phyloP scores from a whole-genome alignment of 306 rosid species.

The Styphnolobium japonicum region DNA sequence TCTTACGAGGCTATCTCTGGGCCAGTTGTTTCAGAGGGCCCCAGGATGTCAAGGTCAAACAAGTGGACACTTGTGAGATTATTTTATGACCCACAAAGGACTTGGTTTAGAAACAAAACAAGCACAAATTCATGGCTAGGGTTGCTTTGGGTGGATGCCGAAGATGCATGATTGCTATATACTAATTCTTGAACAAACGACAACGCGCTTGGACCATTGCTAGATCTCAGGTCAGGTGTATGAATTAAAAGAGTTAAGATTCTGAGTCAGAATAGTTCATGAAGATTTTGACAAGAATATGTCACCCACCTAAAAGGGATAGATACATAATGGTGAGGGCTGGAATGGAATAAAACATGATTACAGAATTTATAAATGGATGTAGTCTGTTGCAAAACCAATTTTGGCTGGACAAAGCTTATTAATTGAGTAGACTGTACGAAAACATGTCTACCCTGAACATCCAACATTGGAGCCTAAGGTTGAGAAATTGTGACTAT shows the following conservation, averaged over 20 bases:
- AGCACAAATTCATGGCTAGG: slow-evolving; percentile 12
- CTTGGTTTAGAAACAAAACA: neutral
- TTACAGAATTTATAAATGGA: neutral
- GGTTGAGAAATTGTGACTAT: neutral
- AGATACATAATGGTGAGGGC: neutral
- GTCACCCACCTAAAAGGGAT: neutral
- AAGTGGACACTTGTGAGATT: slow-evolving; percentile 24
- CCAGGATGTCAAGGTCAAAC: slow-evolving; percentile 28
- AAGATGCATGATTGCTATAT: neutral
- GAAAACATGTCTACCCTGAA: neutral
- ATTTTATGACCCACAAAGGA: neutral
- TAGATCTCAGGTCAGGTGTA: neutral
- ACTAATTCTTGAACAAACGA: neutral
- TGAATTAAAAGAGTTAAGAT: neutral
- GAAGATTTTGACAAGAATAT: slow-evolving; percentile 13
- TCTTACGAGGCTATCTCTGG: slow-evolving; percentile 12
- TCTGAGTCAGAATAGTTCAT: slow-evolving; percentile 1
- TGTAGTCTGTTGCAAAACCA: neutral
- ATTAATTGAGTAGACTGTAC: neutral
- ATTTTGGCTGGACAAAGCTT: neutral
- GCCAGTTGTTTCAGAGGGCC: slow-evolving; percentile 36
- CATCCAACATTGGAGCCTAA: neutral
- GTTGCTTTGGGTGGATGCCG: neutral
- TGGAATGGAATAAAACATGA: neutral
- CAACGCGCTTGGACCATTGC: neutral